Evolutionary conservation across 83 land plant species (phyloP), one percentile per base, ranked within the genome.

Genomic region (Diphasiastrum complanatum): DNA sequence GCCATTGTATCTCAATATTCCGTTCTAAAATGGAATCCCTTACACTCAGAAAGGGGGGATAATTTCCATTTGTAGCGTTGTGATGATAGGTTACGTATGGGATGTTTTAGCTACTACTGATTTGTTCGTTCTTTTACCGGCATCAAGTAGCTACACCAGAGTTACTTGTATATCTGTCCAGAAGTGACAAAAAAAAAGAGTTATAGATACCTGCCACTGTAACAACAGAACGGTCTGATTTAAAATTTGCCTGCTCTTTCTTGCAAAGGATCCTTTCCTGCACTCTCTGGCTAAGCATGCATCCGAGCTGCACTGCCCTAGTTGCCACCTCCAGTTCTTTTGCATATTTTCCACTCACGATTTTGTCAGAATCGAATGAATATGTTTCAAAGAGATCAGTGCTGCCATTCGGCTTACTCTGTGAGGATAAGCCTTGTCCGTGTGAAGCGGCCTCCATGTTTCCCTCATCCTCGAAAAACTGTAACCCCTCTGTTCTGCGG

Each of bases 261-360:
- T 70, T 64, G 2, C 60, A 34, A 28, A 70, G 69, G 26, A 70
- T 4, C 8, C 73, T 36, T 43, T 70, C 67, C 61, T 70, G 73
- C 11, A 70, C 69, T 2, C 73, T 58, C 32, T 70, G 73, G 34
- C 60, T 41, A 32, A 70, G 51, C 68, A 70, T 45, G 49, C 61
- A 70, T 4, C 56, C 68, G 4, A 70, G 60, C 60, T 70, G 73
- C 11, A 70, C 70, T 22, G 73, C 73, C 31, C 53, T 45, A 29
- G 66, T 46, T n/a, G 73, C 73, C 22, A 65, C 69, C 3, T 66
- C 70, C 60, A 63, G 11, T 50, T 70, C 73, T 63, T 29, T 41
- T 1, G 40, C 68, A 40, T 69, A 69, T 28, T 33, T 60, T n/a
- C n/a, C n/a, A n/a, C n/a, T n/a, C n/a, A n/a, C n/a, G n/a, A n/a